Evolutionary conservation across 371 early-diverging fungal genomes (phyloP), one percentile per base, ranked within the genome.

Genomic region (Apophysomyces trapeziformis): DNA sequence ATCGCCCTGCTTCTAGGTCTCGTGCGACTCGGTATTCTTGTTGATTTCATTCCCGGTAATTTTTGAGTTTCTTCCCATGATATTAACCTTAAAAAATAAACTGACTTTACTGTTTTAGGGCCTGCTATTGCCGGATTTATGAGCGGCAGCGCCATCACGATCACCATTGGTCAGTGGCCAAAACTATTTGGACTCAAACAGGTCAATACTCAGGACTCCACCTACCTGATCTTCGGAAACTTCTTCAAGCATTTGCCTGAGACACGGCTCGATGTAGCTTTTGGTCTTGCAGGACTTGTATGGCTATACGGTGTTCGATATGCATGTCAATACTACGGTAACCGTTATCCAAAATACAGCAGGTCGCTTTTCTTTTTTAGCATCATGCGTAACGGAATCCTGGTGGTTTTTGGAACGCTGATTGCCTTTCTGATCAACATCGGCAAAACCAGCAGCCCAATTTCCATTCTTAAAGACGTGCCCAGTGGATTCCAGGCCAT

Each of bases 21-120:
- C 14, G 71, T 94, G 39, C 88, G 93, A 5, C 77, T 95, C 8
- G 96, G 96, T 26, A 85, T 93, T 60, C 63, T 96, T 7, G 90
- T 95, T 32, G 95, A 96, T 68, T 94, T 96, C 67, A 93, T 96
- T 54, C 92, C 96, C 4, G 76, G 70, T 39, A 66, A 66, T 7
- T 26, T 35, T 41, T 8, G 26, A 38, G 2, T 26, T 26, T 35
- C 13, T 26, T 39, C 58, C 58, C 58, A 36, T 58, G 39, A 58
- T 58, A 36, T 36, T 63, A 56, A 50, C 21, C 54, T 50, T 63
- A 63, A 56, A 41, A n/a, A 9, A 12, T 18, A 38, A 18, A 9
- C 18, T 36, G n/a, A 56, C 4, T 56, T 54, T 21, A 35, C 35
- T 14, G 14, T 18, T 58, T 36, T 84, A 16, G 93, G 89, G 7